Conservation (phyloP, 106 monocot genomes). For the Narthecium ossifragum region DNA sequence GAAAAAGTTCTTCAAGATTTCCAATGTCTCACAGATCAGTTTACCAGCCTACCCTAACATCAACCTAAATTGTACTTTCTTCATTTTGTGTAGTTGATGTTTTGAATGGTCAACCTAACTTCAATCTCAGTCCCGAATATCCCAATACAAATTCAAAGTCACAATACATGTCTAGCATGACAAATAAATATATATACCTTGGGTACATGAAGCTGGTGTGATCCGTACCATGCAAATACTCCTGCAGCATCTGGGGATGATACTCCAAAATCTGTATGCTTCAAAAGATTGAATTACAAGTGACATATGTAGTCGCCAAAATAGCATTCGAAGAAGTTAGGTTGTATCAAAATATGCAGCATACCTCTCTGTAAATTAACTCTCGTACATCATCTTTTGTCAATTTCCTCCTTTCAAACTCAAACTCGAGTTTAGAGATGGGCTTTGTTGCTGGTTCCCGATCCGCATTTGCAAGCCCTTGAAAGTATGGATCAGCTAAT, state of each 20-base stretch:
- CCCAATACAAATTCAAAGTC: no score
- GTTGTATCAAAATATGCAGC: not conserved
- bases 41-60: no score
- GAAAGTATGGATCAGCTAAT: conserved; percentile 44
- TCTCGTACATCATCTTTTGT: conserved; percentile 53
- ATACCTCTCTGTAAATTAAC: conserved; percentile 49
- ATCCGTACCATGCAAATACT: conserved; percentile 61
- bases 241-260: conserved; percentile 92
- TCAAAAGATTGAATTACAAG: not conserved
- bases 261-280: conserved; percentile 46
- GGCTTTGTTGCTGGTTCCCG: conserved; percentile 49
- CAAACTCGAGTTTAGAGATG: conserved; percentile 51
- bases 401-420: conserved; percentile 45
- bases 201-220: conserved; percentile 84
- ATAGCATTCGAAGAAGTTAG: not conserved
- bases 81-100: no score
- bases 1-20: no score
- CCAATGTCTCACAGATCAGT: no score
- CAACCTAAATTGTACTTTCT: no score
- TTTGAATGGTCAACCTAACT: no score
- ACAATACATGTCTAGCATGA: no score
- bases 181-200: conserved; percentile 31
- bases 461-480: conserved; percentile 37
- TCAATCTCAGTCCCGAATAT: no score
- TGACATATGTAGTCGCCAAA: not conserved